A percentile compares a stretch with the other conserved stretches of the same genome.
These are phyloP conservation scores for Wickerhamomyces bisporus DNA, from an alignment of 805 yeast genomes.

Conservation along the genomic window DNA sequence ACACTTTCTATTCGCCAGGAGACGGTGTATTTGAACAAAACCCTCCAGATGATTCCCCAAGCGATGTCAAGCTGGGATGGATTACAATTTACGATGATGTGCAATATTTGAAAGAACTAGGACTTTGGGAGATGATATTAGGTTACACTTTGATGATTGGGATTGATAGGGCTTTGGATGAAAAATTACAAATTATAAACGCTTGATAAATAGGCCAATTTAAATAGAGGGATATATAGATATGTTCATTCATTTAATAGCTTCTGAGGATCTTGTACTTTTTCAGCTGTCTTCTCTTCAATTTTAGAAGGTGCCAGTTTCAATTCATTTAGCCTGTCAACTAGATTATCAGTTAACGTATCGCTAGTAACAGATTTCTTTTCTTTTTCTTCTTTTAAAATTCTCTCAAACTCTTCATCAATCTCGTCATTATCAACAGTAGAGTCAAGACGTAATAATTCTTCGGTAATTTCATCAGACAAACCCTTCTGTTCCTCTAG, in stretches of 20 bases:
- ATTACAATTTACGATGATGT: slow-evolving; percentile 50
- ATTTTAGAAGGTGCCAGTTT: slow-evolving; percentile 17
- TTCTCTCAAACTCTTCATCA: slow-evolving; percentile 34
- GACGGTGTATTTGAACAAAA: slow-evolving; percentile 24
- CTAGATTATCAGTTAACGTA: slow-evolving; percentile 11
- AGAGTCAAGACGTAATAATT: slow-evolving; percentile 20
- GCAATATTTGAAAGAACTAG: slow-evolving; percentile 27
- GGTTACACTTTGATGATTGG: slow-evolving; percentile 53
- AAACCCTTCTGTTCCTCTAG: slow-evolving; percentile 32
- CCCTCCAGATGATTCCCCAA: slow-evolving; percentile 58
- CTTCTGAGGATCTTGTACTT: slow-evolving; percentile 2
- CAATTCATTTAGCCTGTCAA: slow-evolving; percentile 21
- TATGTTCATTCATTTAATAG: neutral
- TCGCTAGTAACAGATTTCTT: slow-evolving; percentile 4
- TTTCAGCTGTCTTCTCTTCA: neutral
- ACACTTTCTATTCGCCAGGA: neutral
- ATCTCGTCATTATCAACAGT: slow-evolving; percentile 23
- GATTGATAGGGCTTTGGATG: slow-evolving; percentile 30
- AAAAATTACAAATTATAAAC: slow-evolving; percentile 1
- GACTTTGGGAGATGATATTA: slow-evolving; percentile 50
- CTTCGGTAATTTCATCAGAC: slow-evolving; percentile 34
- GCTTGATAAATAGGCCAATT: neutral
- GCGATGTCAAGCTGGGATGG: slow-evolving; percentile 60
- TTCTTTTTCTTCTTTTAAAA: slow-evolving; percentile 22
- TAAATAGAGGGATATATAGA: too few relatives aligned